phyloP scores from a whole-genome alignment of 169 alveolate genomes.

The Plasmodium ovale region DNA sequence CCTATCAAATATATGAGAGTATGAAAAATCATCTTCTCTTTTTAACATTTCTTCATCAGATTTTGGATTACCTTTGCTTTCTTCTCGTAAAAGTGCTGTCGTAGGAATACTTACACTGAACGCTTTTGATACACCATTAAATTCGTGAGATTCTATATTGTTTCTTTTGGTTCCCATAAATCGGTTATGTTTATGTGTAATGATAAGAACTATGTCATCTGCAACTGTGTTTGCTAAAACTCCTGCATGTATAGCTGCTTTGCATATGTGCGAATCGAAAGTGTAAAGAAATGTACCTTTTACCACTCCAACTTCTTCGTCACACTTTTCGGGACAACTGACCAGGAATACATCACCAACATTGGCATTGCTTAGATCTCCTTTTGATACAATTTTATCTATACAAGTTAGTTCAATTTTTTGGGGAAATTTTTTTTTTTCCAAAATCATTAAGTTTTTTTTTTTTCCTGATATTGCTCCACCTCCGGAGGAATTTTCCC shows the following conservation, averaged over 20 bases:
- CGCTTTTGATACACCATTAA: slow-evolving; percentile 45
- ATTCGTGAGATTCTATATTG: slow-evolving; percentile 57
- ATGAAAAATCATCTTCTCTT: slow-evolving; percentile 6
- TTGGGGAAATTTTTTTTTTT: slow-evolving; percentile 77
- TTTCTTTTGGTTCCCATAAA: slow-evolving; percentile 68
- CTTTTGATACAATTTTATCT: slow-evolving; percentile 80
- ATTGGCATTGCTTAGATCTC: slow-evolving; percentile 74
- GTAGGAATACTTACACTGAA: slow-evolving; percentile 68
- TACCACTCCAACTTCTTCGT: slow-evolving; percentile 74
- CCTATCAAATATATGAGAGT: neutral
- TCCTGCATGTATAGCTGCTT: slow-evolving; percentile 94
- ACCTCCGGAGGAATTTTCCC: slow-evolving; percentile 28
- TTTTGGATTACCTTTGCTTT: slow-evolving; percentile 53
- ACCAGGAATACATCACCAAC: slow-evolving; percentile 79
- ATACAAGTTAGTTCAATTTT: slow-evolving; percentile 82
- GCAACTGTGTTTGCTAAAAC: slow-evolving; percentile 83
- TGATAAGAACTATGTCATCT: slow-evolving; percentile 77
- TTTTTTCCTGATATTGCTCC: neutral
- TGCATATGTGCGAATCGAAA: slow-evolving; percentile 91
- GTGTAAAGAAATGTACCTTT: slow-evolving; percentile 92
- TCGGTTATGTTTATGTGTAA: slow-evolving; percentile 43
- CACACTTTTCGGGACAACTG: slow-evolving; percentile 75
- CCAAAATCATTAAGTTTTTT: slow-evolving; percentile 77
- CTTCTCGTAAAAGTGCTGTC: slow-evolving; percentile 33
- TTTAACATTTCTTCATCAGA: slow-evolving; percentile 19